Base-by-base conservation (phyloP, 2,329 filamentous ascomycete species). In the Lachnellula occidentalis region DNA sequence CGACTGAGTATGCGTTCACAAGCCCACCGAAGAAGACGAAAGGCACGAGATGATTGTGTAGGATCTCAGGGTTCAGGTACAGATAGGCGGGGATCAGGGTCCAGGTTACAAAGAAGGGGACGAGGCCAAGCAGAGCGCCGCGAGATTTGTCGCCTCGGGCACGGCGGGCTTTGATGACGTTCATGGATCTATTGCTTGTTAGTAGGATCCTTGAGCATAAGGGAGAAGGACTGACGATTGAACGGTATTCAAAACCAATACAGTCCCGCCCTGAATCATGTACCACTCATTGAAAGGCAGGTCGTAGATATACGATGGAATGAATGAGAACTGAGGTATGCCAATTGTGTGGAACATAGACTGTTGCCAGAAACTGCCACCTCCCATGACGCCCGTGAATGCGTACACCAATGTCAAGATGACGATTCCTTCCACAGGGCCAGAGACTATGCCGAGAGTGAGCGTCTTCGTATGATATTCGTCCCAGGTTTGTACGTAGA, bases 401-500 rank as follows among this genome's bases (percentile, higher is more conserved):
- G 83, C 82, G 71, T 94, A 97, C 56, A 99, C 85, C 53, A 81
- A 69, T 65, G 90, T 86, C 19, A 99, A 79, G 41, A 90, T 91
- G 46, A 97, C 74, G 53, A 99, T 87, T 50, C 94, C 94, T 73
- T 99, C 94, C 37, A 99, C 94, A 4, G 94, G 94, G 0, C 94
- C 94, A 61, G 92, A 96, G 62, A 99, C 80, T 59, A 97, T 76
- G 56, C 94, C 94, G 5, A 99, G 82, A 1, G 91, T 96, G 47
- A 99, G 81, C 3, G 92, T 94, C 72, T 96, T 92, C 50, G 94
- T 99, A 74, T 97, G 92, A 74, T 97, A 99, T 71, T 97, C 94
- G 69, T 99, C 94, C 94, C 94, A 99, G 34, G 94, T 97, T 71
- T 97, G 94, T 42, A 97, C 87, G 72, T 97, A 97, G 73, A 99